Base-by-base conservation (phyloP, 75 land plant species). In the Picea glauca region DNA sequence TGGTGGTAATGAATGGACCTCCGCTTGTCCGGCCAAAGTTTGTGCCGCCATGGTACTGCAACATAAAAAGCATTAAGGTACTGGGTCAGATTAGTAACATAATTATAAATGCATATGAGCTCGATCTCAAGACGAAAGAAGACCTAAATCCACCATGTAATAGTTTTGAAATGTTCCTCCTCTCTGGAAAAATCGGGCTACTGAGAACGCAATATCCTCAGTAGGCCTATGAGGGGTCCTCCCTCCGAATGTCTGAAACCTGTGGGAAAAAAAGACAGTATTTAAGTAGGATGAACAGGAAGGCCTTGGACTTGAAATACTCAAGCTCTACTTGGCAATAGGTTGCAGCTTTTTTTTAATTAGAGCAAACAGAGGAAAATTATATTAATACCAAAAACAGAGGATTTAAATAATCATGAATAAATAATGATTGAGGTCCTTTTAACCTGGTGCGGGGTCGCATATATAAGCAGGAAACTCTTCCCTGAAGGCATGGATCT, bases 121-220 rank as follows among this genome's bases (percentile, higher is more conserved):
- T 32, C 9, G 21, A 18, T 8, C n/a, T 18, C n/a, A n/a, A n/a
- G 50, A 70, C 5, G 13, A 70, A 38, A 13, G 3, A 40, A 20
- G 23, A n/a, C 7, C 3, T 9, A 76, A 56, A 56, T 0, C 12
- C 75, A 96, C 99, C 99, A 96, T 96, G 79, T 96, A 96, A 74
- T 96, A 94, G 75, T 94, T 96, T 18, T 96, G 98, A 74, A 92
- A 92, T 32, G 91, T 92, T 63, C 99, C 99, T 23, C 98, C 98
- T 9, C 81, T 88, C 80, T 96, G 91, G 85, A 81, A 96, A 81
- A 96, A 96, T 1, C 98, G 92, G 15, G 95, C 99, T 21, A 94
- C 93, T 11, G 98, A 89, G 83, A 89, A 96, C 72, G 99, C 99
- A 84, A 92, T 74, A 80, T 96, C 99, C 79, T 96, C 92, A 35